Evolutionary conservation across 148 eudicot species (phyloP).

Genomic region (Pharnaceum exiguum): DNA sequence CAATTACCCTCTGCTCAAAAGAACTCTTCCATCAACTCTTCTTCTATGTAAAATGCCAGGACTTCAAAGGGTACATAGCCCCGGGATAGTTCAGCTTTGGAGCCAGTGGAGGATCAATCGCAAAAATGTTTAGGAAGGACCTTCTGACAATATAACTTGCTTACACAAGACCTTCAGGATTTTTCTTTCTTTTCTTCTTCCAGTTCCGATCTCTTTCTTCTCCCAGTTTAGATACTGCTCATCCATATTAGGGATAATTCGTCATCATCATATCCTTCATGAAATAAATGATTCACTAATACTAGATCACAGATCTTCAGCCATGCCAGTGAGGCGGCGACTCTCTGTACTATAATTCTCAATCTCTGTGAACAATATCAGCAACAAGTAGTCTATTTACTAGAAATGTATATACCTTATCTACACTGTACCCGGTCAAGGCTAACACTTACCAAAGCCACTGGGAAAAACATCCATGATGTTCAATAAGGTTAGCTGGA

Average conservation of each 20-base stretch:
- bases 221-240: conserved; percentile 2
- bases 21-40: background rate
- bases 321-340: background rate
- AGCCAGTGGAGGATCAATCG: conserved; percentile 25
- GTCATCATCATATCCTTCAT: conserved; percentile 3
- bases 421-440: no score
- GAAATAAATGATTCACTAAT: conserved; percentile 2
- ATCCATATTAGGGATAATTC: background rate
- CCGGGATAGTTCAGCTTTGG: conserved; percentile 49
- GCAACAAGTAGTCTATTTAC: no score
- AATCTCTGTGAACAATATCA: no score
- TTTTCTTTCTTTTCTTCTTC: no score
- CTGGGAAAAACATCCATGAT: no score
- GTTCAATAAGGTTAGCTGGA: no score
- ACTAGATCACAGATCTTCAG: conserved; percentile 3
- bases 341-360: no score
- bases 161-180: conserved; percentile 6
- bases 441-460: no score
- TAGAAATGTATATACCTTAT: no score
- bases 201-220: no score
- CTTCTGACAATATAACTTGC: conserved; percentile 20
- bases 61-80: conserved; percentile 35
- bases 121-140: conserved; percentile 29
- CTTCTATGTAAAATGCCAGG: conserved; percentile 41
- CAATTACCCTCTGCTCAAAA: background rate